Percentiles rank a stretch among this genome's conserved stretches.
These are phyloP conservation scores for Vigna nakashimae DNA, from an alignment of 306 rosid genomes.

Conservation along the genomic window DNA sequence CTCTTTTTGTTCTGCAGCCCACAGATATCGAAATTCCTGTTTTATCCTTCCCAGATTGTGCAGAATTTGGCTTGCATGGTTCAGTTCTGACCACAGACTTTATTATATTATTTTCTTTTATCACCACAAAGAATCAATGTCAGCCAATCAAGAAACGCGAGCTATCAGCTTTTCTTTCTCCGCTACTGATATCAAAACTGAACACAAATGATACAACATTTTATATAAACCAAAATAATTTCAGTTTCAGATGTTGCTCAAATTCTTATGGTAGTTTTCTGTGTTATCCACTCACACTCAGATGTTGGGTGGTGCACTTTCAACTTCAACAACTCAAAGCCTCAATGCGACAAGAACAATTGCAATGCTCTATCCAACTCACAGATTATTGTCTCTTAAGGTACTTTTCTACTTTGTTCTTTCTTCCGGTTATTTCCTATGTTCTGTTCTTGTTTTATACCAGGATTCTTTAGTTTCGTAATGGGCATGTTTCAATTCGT, in stretches of 20 bases:
- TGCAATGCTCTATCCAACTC: slow-evolving; percentile 46
- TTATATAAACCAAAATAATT: background rate
- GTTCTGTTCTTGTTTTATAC: background rate
- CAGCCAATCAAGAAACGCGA: slow-evolving; percentile 51
- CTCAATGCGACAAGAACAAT: slow-evolving; percentile 44
- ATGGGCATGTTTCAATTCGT: background rate
- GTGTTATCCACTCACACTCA: slow-evolving; percentile 41
- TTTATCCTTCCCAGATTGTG: too few species aligned
- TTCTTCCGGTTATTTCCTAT: slow-evolving; percentile 1
- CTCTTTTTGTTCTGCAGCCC: too few species aligned
- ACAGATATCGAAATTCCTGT: too few species aligned
- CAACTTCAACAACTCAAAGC: slow-evolving; percentile 52
- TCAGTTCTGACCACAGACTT: slow-evolving; percentile 52
- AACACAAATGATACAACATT: slow-evolving; percentile 8
- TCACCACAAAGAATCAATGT: slow-evolving; percentile 27
- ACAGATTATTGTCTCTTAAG: slow-evolving; percentile 55
- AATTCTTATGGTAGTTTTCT: slow-evolving; percentile 41
- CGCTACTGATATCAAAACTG: slow-evolving; percentile 21
- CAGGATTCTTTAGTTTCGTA: slow-evolving; percentile 6
- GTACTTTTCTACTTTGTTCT: slow-evolving; percentile 32
- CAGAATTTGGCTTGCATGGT: background rate
- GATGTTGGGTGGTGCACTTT: slow-evolving; percentile 70
- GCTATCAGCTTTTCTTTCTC: slow-evolving; percentile 35
- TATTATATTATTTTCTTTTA: background rate
- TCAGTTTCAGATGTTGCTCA: slow-evolving; percentile 25